Evolutionary conservation across 805 yeast genomes (phyloP), one percentile per base, ranked within the genome.

Genomic region (Wickerhamiella dianesei): DNA sequence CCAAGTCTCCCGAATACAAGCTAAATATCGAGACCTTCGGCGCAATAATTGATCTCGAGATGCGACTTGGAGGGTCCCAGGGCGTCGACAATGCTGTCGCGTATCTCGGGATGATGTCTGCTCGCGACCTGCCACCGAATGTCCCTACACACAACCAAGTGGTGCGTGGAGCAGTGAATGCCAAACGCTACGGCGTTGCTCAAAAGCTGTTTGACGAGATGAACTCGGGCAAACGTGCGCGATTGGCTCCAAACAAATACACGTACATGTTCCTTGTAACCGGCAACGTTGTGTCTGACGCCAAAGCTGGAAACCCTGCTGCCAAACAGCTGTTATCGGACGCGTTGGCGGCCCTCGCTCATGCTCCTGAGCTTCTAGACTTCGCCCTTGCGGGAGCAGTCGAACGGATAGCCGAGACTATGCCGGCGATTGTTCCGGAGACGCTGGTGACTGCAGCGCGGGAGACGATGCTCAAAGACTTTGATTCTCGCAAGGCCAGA

Each of bases 111-210:
- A 41, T 50, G 37, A 53, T 57, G 54, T 51, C 52, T 14, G 43
- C 49, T 17, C 54, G 49, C 42, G 59, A 59, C 13, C 46, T 59
- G 13, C 48, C 56, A 1, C 60, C 55, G 20, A 47, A 55, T 13
- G 53, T 62, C 1, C 54, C 65, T 4, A 47, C 56, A n/a, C 54
- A 54, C 51, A 62, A 61, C 48, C 65, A 61, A 48, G 45, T 62
- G 42, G 57, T 63, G 35, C 50, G 50, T 29, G 59, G 61, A 13
- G 49, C 58, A 3, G 44, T 57, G 13, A 35, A 32, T 5, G 45
- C 52, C n/a, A 43, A 44, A 4, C 47, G 51, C 4, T 22, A 49
- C 21, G 56, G 43, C 19, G 50, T 50, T 2, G 64, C 64, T 2
- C 45, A 21, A 17, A 39, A 40, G 2, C 44, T 55, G 18, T 56